Conservation (phyloP, 495 filamentous ascomycete species). For the Penicillium fimorum region DNA sequence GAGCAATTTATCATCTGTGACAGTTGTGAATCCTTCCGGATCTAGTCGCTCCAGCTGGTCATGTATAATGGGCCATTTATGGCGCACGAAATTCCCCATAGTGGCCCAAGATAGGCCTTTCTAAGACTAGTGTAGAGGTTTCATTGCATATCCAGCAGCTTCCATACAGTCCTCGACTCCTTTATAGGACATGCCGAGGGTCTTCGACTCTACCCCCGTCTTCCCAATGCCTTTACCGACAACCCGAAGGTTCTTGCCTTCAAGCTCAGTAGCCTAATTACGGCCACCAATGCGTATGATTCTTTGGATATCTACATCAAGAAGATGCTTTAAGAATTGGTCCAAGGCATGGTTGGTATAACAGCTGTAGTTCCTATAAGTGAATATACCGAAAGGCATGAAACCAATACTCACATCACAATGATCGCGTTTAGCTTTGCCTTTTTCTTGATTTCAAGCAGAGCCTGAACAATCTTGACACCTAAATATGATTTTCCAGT, state of each 20-base stretch:
- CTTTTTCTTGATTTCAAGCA: constrained; percentile 10
- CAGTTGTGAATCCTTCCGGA: constrained; percentile 1
- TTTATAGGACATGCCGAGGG: background rate
- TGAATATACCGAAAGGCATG: background rate
- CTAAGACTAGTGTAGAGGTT: constrained; percentile 12
- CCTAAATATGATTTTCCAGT: constrained; percentile 15
- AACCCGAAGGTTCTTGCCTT: constrained; percentile 21
- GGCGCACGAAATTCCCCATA: constrained; percentile 3
- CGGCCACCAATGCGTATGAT: constrained; percentile 19
- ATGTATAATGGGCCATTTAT: constrained; percentile 9
- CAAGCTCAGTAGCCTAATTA: constrained; percentile 12
- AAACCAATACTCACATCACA: background rate
- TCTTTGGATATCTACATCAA: constrained; percentile 8
- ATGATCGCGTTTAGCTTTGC: constrained; percentile 7
- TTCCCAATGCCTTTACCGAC: constrained; percentile 8
- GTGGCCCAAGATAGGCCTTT: constrained; percentile 8
- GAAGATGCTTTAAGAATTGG: constrained; percentile 16
- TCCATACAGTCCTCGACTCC: background rate
- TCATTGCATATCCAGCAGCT: constrained; percentile 5
- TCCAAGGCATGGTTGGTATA: constrained; percentile 22
- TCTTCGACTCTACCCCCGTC: constrained; percentile 17
- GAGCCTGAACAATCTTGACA: constrained; percentile 12
- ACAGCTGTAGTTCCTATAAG: background rate
- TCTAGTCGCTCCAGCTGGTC: background rate
- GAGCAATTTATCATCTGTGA: constrained; percentile 2